A percentile compares a stretch with the other conserved stretches of the same genome.
These are phyloP conservation scores for Termitomyces titanicus DNA, from an alignment of 768 basidiomycete species.

Conservation along the genomic window DNA sequence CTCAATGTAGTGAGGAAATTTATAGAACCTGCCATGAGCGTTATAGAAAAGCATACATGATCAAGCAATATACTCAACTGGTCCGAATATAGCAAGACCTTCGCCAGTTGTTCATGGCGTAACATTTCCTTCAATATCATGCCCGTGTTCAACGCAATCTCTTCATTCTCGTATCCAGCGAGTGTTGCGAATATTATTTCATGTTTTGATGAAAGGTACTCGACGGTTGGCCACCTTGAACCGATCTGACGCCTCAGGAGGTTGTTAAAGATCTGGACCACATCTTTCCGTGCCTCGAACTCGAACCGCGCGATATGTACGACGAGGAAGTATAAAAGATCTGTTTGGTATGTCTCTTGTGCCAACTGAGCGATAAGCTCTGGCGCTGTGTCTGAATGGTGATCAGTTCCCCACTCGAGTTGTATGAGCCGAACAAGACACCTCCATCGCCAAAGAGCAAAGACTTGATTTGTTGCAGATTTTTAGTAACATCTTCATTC, in stretches of 20 bases:
- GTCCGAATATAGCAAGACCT: slow-evolving; percentile 89
- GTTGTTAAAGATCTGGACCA: slow-evolving; percentile 86
- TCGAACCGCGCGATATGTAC: slow-evolving; percentile 83
- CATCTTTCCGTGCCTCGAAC: slow-evolving; percentile 89
- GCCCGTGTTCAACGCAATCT: slow-evolving; percentile 94
- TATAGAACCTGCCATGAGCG: slow-evolving; percentile 72
- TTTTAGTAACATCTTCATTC: slow-evolving; percentile 85
- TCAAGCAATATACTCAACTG: slow-evolving; percentile 55
- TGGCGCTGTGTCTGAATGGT: slow-evolving; percentile 66
- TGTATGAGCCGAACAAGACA: slow-evolving; percentile 28
- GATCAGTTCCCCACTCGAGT: slow-evolving; percentile 1
- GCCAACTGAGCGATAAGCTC: slow-evolving; percentile 93
- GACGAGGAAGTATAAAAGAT: slow-evolving; percentile 79
- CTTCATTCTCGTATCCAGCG: slow-evolving; percentile 92
- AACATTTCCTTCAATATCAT: slow-evolving; percentile 99
- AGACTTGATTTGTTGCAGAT: slow-evolving; percentile 85
- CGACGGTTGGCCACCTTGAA: slow-evolving; percentile 91
- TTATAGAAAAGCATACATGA: not conserved
- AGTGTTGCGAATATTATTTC: slow-evolving; percentile 79
- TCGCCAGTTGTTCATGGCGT: slow-evolving; percentile 85
- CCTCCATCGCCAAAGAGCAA: slow-evolving; percentile 88
- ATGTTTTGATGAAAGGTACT: slow-evolving; percentile 78
- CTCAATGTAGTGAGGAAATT: slow-evolving; percentile 95
- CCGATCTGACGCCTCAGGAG: slow-evolving; percentile 91
- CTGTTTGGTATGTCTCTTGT: slow-evolving; percentile 92